phyloP scores from a whole-genome alignment of 306 rosid species.

The Sicyos edulis region DNA sequence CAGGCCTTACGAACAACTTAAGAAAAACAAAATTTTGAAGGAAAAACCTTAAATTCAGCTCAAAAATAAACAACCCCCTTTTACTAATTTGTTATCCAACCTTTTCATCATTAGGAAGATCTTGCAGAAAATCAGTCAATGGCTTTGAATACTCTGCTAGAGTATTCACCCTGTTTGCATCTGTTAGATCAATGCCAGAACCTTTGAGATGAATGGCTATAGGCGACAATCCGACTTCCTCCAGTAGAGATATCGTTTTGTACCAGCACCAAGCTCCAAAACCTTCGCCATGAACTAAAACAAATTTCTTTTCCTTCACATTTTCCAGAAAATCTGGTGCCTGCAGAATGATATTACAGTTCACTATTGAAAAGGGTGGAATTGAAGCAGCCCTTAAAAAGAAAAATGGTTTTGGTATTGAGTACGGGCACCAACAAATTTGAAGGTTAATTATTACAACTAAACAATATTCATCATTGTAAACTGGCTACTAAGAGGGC shows the following conservation, averaged over 20 bases:
- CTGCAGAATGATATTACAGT: conserved; percentile 1
- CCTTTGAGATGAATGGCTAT: conserved; percentile 77
- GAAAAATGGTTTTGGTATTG: background rate
- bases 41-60: background rate
- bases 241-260: conserved; percentile 73
- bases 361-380: too few species aligned
- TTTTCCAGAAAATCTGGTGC: conserved; percentile 38
- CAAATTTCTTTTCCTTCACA: conserved; percentile 52
- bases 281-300: conserved; percentile 88
- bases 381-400: background rate
- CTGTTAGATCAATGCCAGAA: conserved; percentile 89
- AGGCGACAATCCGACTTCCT: conserved; percentile 74
- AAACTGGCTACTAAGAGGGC: background rate
- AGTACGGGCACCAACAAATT: conserved; percentile 6
- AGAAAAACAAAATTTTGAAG: background rate
- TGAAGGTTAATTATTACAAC: background rate
- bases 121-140: conserved; percentile 58
- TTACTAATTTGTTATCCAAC: conserved; percentile 28
- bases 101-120: conserved; percentile 82
- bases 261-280: conserved; percentile 99
- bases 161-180: conserved; percentile 50
- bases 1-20: background rate
- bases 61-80: background rate
- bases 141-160: conserved; percentile 84
- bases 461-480: background rate